A percentile compares a stretch with the other conserved stretches of the same genome.
Evolutionary conservation across 208 protist species (phyloP).

Genomic region (Trypanosoma cruzi): DNA sequence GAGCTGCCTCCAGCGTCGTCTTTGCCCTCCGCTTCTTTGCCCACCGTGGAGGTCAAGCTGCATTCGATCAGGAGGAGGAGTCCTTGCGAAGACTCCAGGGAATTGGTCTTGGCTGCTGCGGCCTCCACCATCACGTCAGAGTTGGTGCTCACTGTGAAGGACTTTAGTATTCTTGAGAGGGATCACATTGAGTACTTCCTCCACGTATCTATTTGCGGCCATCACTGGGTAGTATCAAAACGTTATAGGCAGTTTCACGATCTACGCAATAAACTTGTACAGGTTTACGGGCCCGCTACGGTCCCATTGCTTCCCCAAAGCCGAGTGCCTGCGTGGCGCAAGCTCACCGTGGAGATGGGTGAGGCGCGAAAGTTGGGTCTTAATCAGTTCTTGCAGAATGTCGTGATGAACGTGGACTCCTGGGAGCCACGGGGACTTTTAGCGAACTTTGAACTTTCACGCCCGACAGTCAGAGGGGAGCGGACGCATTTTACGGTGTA

Average conservation of each 20-base stretch:
- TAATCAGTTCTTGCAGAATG: slow-evolving; percentile 16
- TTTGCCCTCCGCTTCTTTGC: not conserved
- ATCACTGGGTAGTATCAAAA: slow-evolving; percentile 27
- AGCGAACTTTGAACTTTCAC: slow-evolving; percentile 20
- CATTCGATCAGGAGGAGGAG: not conserved
- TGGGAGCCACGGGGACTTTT: slow-evolving; percentile 26
- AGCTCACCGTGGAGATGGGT: slow-evolving; percentile 21
- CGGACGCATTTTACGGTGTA: slow-evolving; percentile 18
- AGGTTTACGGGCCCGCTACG: slow-evolving; percentile 9
- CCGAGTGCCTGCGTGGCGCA: slow-evolving; percentile 18
- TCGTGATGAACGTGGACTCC: slow-evolving; percentile 8
- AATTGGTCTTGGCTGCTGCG: slow-evolving; percentile 18
- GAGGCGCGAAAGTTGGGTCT: slow-evolving; percentile 8
- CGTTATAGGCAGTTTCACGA: slow-evolving; percentile 19
- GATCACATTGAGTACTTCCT: slow-evolving; percentile 29
- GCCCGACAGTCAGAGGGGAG: not conserved
- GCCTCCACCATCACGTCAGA: slow-evolving; percentile 26
- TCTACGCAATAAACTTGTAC: slow-evolving; percentile 13
- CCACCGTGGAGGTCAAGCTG: not conserved
- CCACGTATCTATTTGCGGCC: slow-evolving; percentile 23
- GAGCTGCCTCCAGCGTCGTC: not conserved
- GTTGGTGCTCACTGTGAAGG: slow-evolving; percentile 18
- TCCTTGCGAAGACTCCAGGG: slow-evolving; percentile 4
- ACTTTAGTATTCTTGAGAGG: slow-evolving; percentile 26
- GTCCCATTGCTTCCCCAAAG: slow-evolving; percentile 6